These are phyloP conservation scores for Pneumocystis jirovecii DNA, from an alignment of 1,139 yeast species.

Conservation along the genomic window DNA sequence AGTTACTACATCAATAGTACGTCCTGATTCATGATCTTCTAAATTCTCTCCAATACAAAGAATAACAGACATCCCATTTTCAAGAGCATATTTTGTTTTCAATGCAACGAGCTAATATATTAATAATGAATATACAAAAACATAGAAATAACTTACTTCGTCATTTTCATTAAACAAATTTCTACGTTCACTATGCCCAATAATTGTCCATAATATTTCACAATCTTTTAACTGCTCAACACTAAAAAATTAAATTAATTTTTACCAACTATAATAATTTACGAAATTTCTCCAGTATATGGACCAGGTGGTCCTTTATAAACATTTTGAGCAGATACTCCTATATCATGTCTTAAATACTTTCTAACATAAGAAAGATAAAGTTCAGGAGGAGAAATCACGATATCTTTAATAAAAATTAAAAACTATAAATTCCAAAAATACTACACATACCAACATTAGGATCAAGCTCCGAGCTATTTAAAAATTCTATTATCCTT, in stretches of 20 bases:
- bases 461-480: conserved; percentile 57
- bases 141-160: conserved; percentile 22
- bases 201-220: conserved; percentile 86
- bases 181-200: conserved; percentile 99
- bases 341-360: conserved; percentile 56
- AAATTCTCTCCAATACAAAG: conserved; percentile 87
- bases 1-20: conserved; percentile 74
- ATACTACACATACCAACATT: conserved; percentile 24
- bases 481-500: conserved; percentile 68
- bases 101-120: conserved; percentile 55
- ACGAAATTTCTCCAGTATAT: conserved; percentile 87
- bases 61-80: conserved; percentile 73
- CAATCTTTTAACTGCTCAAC: conserved; percentile 79
- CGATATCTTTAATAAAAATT: conserved; percentile 46
- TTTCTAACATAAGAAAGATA: conserved; percentile 67
- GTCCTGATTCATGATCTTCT: conserved; percentile 82
- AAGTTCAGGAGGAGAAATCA: conserved; percentile 91
- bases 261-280: background rate
- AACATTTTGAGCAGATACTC: conserved; percentile 81
- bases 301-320: conserved; percentile 87
- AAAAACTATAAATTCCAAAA: background rate
- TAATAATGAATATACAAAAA: background rate
- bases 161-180: conserved; percentile 79
- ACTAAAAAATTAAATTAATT: conserved; percentile 4
- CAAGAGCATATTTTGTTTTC: conserved; percentile 88